Base-by-base conservation (phyloP, 768 basidiomycete species). In the Mycena galopus region DNA sequence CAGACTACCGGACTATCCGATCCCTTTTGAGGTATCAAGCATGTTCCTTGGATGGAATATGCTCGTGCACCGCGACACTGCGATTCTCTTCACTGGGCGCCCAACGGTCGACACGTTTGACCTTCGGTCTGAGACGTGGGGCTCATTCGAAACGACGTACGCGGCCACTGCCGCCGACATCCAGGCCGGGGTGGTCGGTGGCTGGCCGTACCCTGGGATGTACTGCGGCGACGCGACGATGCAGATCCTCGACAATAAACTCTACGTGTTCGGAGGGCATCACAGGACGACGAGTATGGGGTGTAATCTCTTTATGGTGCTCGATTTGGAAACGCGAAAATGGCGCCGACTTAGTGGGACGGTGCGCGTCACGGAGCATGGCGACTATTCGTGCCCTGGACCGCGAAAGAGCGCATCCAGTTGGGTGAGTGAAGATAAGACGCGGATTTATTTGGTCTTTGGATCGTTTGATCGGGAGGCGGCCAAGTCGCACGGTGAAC, bases 191-290 rank as follows among this genome's bases (percentile, higher is more conserved):
- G 44, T 69, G 6, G 19, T 11, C 21, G 27, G 42, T n/a, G 42
- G 32, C 53, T 81, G 81, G 81, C 78, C 78, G 1, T 82, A 79
- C 51, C 77, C 73, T 4, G 69, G 37, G 25, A 50, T 67, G 73
- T 39, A 59, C 58, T 29, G 14, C 33, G 16, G 21, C 3, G 73
- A 77, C 56, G 62, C 75, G 30, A 76, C 78, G 1, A 75, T 77
- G 67, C 76, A 80, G 50, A 75, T 80, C 32, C 73, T 80, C 29
- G 69, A 79, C n/a, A 79, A 79, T 33, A 83, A 82, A 39, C 65
- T 86, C 3, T 84, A 84, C 63, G 78, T 86, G 17, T 86, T 86
- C 64, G 84, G 82, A 3, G 85, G 85, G 2, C 73, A 73, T 2
- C 80, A 83, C 64, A 55, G 66, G 21, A 72, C 53, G 7, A 79